Percentiles rank a stretch among this genome's conserved stretches.
These are phyloP conservation scores for Xylariales sp. DNA, from an alignment of 2,329 filamentous ascomycete genomes.

Conservation along the genomic window DNA sequence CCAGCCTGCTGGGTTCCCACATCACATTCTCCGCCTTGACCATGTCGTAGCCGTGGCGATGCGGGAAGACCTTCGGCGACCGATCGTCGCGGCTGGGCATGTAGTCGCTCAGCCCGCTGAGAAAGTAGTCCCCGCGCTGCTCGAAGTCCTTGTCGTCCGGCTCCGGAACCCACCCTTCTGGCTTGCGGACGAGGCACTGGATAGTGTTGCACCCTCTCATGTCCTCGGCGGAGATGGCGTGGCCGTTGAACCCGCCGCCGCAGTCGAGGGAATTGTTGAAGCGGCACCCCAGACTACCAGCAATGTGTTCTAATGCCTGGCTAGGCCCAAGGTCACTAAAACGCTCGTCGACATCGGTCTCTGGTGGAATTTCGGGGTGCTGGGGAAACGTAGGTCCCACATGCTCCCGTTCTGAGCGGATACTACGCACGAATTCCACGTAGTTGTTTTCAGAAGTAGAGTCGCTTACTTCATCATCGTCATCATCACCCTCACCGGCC, in stretches of 20 bases:
- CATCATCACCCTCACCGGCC: neutral
- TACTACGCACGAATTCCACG: neutral
- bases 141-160: slow-evolving; percentile 2
- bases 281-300: neutral
- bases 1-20: neutral
- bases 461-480: neutral
- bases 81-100: neutral
- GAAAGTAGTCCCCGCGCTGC: neutral
- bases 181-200: slow-evolving; percentile 3
- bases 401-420: neutral
- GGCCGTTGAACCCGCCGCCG: neutral
- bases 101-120: slow-evolving; percentile 1
- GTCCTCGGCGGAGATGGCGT: neutral
- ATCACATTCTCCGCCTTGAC: neutral
- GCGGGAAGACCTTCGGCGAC: neutral
- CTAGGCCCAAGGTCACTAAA: too few relatives aligned
- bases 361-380: neutral
- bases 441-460: neutral
- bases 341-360: neutral
- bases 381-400: neutral
- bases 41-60: neutral
- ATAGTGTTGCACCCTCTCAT: neutral
- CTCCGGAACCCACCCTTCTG: neutral
- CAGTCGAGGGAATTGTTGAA: neutral
- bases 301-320: neutral